A percentile compares a stretch with the other conserved stretches of the same genome.
Evolutionary conservation across 2,329 filamentous ascomycete species (phyloP).

Genomic region (Annulohypoxylon truncatum): DNA sequence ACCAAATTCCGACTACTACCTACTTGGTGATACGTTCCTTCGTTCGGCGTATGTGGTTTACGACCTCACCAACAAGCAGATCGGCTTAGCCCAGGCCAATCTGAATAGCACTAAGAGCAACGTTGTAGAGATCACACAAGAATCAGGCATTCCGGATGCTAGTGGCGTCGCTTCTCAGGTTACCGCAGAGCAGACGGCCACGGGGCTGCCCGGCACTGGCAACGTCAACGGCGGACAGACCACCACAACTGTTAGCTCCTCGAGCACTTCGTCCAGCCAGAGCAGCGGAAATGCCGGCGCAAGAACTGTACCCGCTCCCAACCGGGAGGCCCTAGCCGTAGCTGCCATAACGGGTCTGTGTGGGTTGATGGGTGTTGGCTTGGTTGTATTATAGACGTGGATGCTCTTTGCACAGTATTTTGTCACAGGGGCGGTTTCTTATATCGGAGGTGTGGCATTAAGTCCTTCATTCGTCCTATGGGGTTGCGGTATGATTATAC

Average conservation of each 20-base stretch:
- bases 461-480: background rate
- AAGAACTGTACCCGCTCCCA: conserved; percentile 35
- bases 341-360: conserved; percentile 42
- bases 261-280: conserved; percentile 30
- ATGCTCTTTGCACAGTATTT: background rate
- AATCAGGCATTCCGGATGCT: conserved; percentile 56
- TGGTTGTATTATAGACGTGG: conserved; percentile 42
- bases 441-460: background rate
- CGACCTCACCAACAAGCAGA: conserved; percentile 62
- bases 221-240: conserved; percentile 19
- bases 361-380: conserved; percentile 44
- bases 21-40: conserved; percentile 62
- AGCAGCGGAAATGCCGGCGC: conserved; percentile 35
- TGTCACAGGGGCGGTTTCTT: background rate
- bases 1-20: conserved; percentile 52
- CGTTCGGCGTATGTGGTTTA: conserved; percentile 66
- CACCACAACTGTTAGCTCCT: conserved; percentile 17
- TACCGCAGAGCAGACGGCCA: conserved; percentile 40
- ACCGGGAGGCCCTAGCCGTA: conserved; percentile 42
- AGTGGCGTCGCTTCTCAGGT: conserved; percentile 58
- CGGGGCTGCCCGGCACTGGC: conserved; percentile 33
- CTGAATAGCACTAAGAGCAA: conserved; percentile 58
- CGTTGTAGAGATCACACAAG: conserved; percentile 59
- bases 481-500: background rate
- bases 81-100: conserved; percentile 66